Evolutionary conservation across 805 yeast species (phyloP).

Genomic region (Metschnikowia picachoensis): DNA sequence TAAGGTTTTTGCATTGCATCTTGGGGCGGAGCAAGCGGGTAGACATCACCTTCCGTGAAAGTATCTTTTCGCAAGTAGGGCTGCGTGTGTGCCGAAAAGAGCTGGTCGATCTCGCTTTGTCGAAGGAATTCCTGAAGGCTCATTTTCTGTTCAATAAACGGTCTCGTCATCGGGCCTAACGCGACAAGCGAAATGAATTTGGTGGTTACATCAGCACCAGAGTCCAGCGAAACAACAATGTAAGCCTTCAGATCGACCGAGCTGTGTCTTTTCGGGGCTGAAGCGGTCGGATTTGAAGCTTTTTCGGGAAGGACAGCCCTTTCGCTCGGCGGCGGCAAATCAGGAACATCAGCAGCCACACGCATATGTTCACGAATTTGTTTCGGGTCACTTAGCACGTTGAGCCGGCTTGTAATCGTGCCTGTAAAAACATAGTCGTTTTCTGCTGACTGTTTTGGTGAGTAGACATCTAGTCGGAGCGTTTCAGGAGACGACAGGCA

Average conservation of each 20-base stretch:
- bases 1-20: conserved; percentile 6
- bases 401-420: conserved; percentile 28
- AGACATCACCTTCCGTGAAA: conserved; percentile 25
- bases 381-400: conserved; percentile 29
- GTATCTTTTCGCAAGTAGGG: conserved; percentile 27
- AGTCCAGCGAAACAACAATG: conserved; percentile 8
- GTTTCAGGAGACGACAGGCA: conserved; percentile 33
- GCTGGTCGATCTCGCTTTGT: conserved; percentile 13
- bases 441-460: conserved; percentile 10
- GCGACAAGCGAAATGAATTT: conserved; percentile 17
- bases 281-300: background rate
- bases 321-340: conserved; percentile 1
- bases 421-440: conserved; percentile 25
- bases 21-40: conserved; percentile 18
- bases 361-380: conserved; percentile 22
- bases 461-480: conserved; percentile 34
- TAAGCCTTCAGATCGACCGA: conserved; percentile 13
- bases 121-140: conserved; percentile 8
- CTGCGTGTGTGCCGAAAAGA: conserved; percentile 30
- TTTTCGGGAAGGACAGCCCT: background rate
- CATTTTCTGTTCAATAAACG: conserved; percentile 6
- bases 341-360: background rate
- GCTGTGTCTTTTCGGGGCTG: conserved; percentile 1
- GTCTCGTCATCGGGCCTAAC: conserved; percentile 18
- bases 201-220: conserved; percentile 4